Evolutionary conservation across 176 grass and related monocot species (phyloP).

Genomic region (Poa annua): DNA sequence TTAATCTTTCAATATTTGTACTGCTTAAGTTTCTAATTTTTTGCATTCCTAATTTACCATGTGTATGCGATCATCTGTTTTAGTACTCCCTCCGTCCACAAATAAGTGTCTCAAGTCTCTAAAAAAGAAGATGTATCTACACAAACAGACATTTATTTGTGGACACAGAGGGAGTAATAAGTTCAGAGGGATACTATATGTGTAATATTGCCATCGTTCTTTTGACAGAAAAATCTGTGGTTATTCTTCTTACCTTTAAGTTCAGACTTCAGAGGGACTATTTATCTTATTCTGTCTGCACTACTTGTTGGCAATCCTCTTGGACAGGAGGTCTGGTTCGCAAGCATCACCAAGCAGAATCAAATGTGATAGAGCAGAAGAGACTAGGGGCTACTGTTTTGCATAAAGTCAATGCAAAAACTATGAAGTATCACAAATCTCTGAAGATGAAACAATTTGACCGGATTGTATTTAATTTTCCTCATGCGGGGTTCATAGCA

Average conservation of each 20-base stretch:
- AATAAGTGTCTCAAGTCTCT: too few species aligned
- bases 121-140: too few species aligned
- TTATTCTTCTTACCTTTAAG: background rate
- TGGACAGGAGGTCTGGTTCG: slow-evolving; percentile 1
- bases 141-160: too few species aligned
- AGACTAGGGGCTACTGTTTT: slow-evolving; percentile 1
- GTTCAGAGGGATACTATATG: too few species aligned
- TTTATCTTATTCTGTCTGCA: background rate
- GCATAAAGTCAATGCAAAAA: slow-evolving; percentile 41
- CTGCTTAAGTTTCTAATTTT: too few species aligned
- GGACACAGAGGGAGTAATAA: too few species aligned
- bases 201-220: background rate
- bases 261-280: background rate
- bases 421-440: slow-evolving; percentile 39
- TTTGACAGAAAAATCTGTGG: too few species aligned
- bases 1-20: too few species aligned
- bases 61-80: too few species aligned
- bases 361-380: background rate
- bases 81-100: too few species aligned
- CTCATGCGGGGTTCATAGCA: slow-evolving; percentile 62
- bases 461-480: slow-evolving; percentile 61
- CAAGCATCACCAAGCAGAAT: slow-evolving; percentile 21
- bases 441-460: slow-evolving; percentile 42
- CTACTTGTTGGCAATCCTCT: background rate
- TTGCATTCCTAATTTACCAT: too few species aligned